Base-by-base conservation (phyloP, 805 yeast genomes). In the Candida namnaoensis region DNA sequence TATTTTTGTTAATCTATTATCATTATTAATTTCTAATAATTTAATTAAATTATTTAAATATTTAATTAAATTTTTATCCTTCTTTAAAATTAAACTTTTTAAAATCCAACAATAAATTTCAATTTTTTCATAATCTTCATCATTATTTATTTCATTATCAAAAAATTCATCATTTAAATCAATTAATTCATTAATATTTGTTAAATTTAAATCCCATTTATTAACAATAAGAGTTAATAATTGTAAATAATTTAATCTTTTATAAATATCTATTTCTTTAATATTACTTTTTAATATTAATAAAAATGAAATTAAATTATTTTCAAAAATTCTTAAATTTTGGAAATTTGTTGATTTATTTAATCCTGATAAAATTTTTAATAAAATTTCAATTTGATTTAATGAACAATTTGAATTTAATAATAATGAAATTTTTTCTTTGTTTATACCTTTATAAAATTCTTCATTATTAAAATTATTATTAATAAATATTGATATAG, bases 71-170 rank as follows among this genome's bases (percentile, higher is more conserved):
- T 47, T 26, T 8, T 60, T 47, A 44, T 81, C 82, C 47, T 73
- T 73, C 49, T 73, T 77, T 57, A 86, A 54, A 0, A 85, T 53
- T 39, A 85, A 65, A 0, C 85, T 90, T 57, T 87, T 88, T 19
- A 79, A 63, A 7, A 80, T 59, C 96, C 96, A 88, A 3, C 81
- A 64, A 10, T 69, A 57, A 0, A 71, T 54, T 55, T 87, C 95
- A 35, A 84, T 57, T 11, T 63, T 49, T 24, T 51, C 46, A 4
- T 56, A 32, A 4, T 58, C 44, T 4, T 39, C 35, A 14, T 49
- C 44, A 10, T 30, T 12, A 6, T 30, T 15, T 37, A 19, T 3
- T n/a, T 11, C 34, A 13, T 9, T 12, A 28, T 23, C 11, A 28
- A 27, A 5, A 13, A 27, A 27, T 19, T 19, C 19, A 19, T 19